These are phyloP conservation scores for Fusarium penzigii DNA, from an alignment of 2,329 filamentous ascomycete genomes.

Conservation along the genomic window DNA sequence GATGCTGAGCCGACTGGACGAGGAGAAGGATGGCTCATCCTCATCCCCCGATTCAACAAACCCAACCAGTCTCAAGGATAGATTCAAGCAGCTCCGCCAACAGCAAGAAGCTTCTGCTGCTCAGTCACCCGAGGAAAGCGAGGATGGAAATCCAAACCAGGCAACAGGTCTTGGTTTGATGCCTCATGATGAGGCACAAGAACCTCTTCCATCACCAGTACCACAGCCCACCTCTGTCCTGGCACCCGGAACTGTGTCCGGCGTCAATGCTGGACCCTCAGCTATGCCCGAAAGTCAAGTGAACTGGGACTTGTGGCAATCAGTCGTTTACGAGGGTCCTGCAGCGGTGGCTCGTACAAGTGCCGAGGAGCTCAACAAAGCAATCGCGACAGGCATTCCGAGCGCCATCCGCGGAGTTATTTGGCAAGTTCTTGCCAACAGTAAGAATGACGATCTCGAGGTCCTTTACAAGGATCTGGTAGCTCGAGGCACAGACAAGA, in stretches of 20 bases:
- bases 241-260: conserved; percentile 82
- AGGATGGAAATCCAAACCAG: conserved; percentile 51
- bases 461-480: conserved; percentile 81
- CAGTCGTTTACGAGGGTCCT: conserved; percentile 91
- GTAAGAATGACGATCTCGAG: conserved; percentile 90
- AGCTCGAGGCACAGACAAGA: conserved; percentile 77
- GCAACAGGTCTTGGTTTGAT: conserved; percentile 22
- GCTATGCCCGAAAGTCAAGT: conserved; percentile 72
- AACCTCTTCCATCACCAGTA: conserved; percentile 48
- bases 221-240: conserved; percentile 69
- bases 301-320: conserved; percentile 99
- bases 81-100: conserved; percentile 76
- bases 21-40: conserved; percentile 58
- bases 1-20: conserved; percentile 74
- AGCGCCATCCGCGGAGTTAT: conserved; percentile 96
- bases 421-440: conserved; percentile 96
- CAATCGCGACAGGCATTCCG: conserved; percentile 91
- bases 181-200: conserved; percentile 26
- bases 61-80: conserved; percentile 68
- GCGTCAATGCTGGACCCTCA: conserved; percentile 74
- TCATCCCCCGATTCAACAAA: conserved; percentile 50
- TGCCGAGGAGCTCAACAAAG: conserved; percentile 83
- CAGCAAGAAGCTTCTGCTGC: conserved; percentile 64
- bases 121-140: conserved; percentile 47
- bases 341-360: conserved; percentile 85